Evolutionary conservation across 2,329 filamentous ascomycete species (phyloP).

Genomic region (Colletotrichum sp.): DNA sequence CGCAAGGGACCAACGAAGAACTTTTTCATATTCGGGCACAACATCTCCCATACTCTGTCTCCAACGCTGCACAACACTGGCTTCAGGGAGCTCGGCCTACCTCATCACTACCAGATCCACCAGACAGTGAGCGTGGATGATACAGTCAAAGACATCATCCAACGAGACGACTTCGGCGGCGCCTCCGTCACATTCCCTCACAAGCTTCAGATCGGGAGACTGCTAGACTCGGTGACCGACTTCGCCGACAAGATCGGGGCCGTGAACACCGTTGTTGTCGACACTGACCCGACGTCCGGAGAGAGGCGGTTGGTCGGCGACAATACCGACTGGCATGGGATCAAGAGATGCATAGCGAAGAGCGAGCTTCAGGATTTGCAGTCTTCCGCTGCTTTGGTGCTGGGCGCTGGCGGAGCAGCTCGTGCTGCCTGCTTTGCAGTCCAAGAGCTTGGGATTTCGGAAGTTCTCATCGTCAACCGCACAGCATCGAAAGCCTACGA

Average conservation of each 20-base stretch:
- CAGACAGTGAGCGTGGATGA: not conserved
- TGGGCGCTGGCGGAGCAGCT: not conserved
- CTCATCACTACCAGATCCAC: not conserved
- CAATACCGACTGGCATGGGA: not conserved
- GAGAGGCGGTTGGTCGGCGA: not conserved
- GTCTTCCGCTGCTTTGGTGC: not conserved
- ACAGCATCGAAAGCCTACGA: not conserved
- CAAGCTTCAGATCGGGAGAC: not conserved
- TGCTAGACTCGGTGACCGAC: not conserved
- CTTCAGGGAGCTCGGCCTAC: not conserved
- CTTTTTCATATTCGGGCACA: conserved; percentile 3
- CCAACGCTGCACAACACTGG: not conserved
- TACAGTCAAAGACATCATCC: not conserved
- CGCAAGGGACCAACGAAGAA: not conserved
- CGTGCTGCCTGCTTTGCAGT: not conserved
- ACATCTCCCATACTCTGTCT: not conserved
- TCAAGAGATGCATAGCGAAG: not conserved
- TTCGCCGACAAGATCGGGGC: not conserved
- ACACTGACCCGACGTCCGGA: not conserved
- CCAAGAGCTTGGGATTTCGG: not conserved
- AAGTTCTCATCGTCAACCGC: not conserved
- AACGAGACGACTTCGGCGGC: not conserved
- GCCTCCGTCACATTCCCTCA: not conserved
- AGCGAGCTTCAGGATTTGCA: not conserved
- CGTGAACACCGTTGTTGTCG: not conserved